Conservation (phyloP, 1,139 yeast genomes). For the Pichia sp. region DNA sequence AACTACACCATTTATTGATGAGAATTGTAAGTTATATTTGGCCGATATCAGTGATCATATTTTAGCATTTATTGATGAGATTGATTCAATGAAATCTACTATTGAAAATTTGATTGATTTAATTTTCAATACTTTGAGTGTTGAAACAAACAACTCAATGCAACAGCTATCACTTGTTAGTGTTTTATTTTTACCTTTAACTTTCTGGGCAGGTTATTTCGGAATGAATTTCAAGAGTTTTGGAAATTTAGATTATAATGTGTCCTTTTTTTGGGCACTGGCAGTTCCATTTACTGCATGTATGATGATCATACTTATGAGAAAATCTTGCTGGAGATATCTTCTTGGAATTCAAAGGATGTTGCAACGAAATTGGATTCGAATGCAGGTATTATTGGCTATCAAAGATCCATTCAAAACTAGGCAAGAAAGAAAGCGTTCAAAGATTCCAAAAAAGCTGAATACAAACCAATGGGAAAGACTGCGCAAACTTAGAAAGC, state of each 20-base stretch:
- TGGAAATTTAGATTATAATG: conserved; percentile 35
- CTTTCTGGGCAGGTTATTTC: conserved; percentile 49
- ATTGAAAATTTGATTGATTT: conserved; percentile 40
- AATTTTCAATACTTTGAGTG: conserved; percentile 45
- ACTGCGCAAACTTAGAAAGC: not conserved
- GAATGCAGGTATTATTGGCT: not conserved
- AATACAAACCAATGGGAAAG: not conserved
- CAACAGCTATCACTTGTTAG: conserved; percentile 41
- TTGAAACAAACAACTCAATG: conserved; percentile 44
- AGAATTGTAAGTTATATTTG: conserved; percentile 30
- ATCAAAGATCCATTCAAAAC: not conserved
- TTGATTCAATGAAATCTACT: conserved; percentile 41
- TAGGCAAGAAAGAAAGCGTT: not conserved
- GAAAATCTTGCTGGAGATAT: conserved; percentile 17
- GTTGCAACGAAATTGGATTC: not conserved
- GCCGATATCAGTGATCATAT: conserved; percentile 49
- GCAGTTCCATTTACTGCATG: conserved; percentile 41
- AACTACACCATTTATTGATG: conserved; percentile 22
- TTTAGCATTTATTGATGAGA: conserved; percentile 38
- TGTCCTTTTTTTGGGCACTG: conserved; percentile 41
- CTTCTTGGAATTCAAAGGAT: conserved; percentile 1
- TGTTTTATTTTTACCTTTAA: conserved; percentile 44
- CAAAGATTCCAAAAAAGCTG: not conserved
- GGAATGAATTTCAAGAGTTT: conserved; percentile 51
- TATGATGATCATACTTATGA: conserved; percentile 28